Evolutionary conservation across 345 rosid species (phyloP).

Genomic region (Cardiospermum halicacabum): DNA sequence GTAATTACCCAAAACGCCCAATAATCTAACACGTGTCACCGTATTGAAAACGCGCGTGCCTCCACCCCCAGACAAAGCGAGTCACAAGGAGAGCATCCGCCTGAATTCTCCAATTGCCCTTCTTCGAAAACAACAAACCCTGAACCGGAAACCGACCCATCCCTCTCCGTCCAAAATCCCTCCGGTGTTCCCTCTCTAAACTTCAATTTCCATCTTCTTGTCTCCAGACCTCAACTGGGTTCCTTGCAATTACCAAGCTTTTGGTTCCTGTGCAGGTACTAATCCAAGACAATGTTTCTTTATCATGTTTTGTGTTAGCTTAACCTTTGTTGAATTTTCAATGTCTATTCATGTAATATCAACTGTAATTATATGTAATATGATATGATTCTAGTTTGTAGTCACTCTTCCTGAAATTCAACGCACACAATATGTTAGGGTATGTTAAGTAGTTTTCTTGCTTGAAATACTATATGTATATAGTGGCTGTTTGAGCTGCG

Average conservation of each 20-base stretch:
- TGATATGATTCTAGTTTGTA: not conserved
- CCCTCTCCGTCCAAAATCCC: not conserved
- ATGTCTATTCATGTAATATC: not conserved
- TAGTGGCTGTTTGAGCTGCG: too few relatives aligned
- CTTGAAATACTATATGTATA: not conserved
- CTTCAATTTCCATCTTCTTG: not conserved
- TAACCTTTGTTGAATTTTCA: not conserved
- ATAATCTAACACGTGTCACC: not conserved
- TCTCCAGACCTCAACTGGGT: slow-evolving; percentile 7
- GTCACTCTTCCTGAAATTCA: too few relatives aligned
- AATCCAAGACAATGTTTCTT: not conserved
- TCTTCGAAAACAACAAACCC: not conserved
- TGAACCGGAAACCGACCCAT: not conserved
- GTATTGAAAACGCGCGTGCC: not conserved
- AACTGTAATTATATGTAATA: not conserved
- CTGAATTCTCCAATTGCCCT: not conserved
- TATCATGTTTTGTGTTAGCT: not conserved
- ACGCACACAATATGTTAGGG: not conserved
- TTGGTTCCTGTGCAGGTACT: not conserved
- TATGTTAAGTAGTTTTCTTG: not conserved
- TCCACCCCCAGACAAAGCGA: slow-evolving; percentile 5
- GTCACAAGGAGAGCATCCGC: not conserved
- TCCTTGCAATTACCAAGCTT: not conserved
- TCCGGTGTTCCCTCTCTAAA: not conserved
- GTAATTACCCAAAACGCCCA: slow-evolving; percentile 2